Base-by-base conservation (phyloP, 2,329 filamentous ascomycete species). In the Penicillium sp. region DNA sequence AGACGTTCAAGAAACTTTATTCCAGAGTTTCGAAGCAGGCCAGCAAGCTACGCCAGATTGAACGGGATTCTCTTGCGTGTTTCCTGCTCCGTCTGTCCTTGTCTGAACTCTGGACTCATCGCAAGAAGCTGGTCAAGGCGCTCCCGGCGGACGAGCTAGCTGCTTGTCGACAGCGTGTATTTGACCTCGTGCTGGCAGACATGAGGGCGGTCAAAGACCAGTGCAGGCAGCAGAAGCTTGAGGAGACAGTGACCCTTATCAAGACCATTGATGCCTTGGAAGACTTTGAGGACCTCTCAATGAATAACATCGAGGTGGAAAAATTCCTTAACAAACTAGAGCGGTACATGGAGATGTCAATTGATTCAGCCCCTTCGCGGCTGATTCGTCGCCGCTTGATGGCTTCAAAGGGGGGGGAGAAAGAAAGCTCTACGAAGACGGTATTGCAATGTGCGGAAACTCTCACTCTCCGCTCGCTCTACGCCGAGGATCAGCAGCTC, bases 191-290 rank as follows among this genome's bases (percentile, higher is more conserved):
- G 7, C 45, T 71, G 36, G 53, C 57, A 9, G 66, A 68, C 38
- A 57, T 73, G 45, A 65, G 67, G 39, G 59, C 62, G 3, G 59
- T 68, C 39, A 66, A 64, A 46, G 60, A 64, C 36, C 59, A 61
- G 36, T 65, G 64, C 51, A 64, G 63, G 48, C 68, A 68, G 51
- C 58, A 68, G 24, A 56, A 63, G 33, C 36, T 66, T 29, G 58
- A 65, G 45, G 59, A 66, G 26, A 64, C 62, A 7, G 59, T 68
- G 26, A 64, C 62, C 6, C 52, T 72, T 12, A 65, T 65, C 27
- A 68, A 68, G 44, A 64, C 62, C 9, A 58, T 72, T 25, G 66
- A 67, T 58, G 61, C 65, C 9, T 52, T 71, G 36, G 69, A 71
- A 46, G 64, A 69, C 34, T 69, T 72, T 48, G 66, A 68, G 49